phyloP scores from a whole-genome alignment of 495 filamentous ascomycete genomes.

The Annulohypoxylon bovei region DNA sequence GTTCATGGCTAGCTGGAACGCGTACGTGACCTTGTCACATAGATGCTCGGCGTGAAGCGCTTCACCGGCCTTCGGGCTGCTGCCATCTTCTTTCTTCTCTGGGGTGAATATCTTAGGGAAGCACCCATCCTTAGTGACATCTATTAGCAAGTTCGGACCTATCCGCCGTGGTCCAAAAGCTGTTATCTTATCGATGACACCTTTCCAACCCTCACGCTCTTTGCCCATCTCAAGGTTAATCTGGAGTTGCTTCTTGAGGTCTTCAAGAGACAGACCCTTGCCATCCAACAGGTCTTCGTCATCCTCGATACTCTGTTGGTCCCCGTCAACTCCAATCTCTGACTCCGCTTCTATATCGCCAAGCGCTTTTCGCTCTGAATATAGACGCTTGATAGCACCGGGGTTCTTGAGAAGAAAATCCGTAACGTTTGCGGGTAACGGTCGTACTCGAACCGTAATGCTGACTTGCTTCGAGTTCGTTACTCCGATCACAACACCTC shows the following conservation, averaged over 20 bases:
- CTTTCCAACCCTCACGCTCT: slow-evolving; percentile 79
- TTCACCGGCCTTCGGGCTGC: slow-evolving; percentile 54
- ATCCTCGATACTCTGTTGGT: slow-evolving; percentile 54
- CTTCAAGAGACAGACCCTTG: slow-evolving; percentile 70
- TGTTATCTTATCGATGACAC: slow-evolving; percentile 79
- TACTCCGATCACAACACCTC: slow-evolving; percentile 77
- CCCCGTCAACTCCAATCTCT: slow-evolving; percentile 54
- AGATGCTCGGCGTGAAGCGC: slow-evolving; percentile 76
- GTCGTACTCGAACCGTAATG: slow-evolving; percentile 79
- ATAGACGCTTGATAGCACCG: slow-evolving; percentile 79
- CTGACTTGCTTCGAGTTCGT: slow-evolving; percentile 88
- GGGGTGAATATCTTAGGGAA: slow-evolving; percentile 76
- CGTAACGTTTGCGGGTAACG: slow-evolving; percentile 80
- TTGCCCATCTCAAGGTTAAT: slow-evolving; percentile 70
- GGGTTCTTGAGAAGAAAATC: slow-evolving; percentile 85
- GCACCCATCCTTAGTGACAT: slow-evolving; percentile 75
- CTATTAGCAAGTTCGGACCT: slow-evolving; percentile 91
- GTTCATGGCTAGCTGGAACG: slow-evolving; percentile 90
- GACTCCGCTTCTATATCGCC: slow-evolving; percentile 49
- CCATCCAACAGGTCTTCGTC: slow-evolving; percentile 61
- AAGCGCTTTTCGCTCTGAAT: slow-evolving; percentile 69
- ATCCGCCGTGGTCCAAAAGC: slow-evolving; percentile 88
- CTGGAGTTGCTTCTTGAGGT: slow-evolving; percentile 78
- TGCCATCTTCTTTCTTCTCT: slow-evolving; percentile 48
- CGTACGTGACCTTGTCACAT: slow-evolving; percentile 88